These are phyloP conservation scores for Lenwebbia sp. DNA, from an alignment of 345 rosid genomes.

Conservation along the genomic window DNA sequence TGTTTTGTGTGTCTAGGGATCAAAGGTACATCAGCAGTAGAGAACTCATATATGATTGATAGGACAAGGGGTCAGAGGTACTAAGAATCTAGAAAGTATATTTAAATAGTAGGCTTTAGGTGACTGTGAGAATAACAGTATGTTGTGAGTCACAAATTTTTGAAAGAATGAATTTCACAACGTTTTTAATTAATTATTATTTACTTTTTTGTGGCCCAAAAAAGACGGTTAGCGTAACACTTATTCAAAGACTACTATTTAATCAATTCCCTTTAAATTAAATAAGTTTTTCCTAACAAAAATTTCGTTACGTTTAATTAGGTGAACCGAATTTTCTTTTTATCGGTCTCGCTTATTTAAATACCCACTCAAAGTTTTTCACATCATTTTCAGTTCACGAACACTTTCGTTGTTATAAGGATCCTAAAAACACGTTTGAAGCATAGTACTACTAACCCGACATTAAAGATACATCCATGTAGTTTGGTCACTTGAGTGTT, in stretches of 20 bases:
- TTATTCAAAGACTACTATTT: too few species aligned
- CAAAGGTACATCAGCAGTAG: background rate
- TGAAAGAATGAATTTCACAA: too few species aligned
- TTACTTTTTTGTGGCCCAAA: too few species aligned
- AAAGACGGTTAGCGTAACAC: too few species aligned
- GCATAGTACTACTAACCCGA: background rate
- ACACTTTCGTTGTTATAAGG: background rate
- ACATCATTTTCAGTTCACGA: too few species aligned
- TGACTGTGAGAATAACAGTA: too few species aligned
- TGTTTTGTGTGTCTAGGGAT: background rate
- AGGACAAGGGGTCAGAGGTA: too few species aligned
- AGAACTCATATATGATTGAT: background rate
- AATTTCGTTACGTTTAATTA: background rate
- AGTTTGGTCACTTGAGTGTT: background rate
- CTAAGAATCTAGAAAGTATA: background rate
- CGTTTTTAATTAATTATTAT: too few species aligned
- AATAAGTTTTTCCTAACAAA: background rate
- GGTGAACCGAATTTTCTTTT: background rate
- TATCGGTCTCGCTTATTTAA: too few species aligned
- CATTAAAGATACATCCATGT: too few species aligned
- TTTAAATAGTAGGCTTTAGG: background rate
- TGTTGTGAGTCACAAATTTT: too few species aligned
- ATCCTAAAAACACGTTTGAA: background rate
- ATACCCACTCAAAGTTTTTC: background rate
- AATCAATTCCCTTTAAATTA: background rate